phyloP scores from a whole-genome alignment of 2,329 filamentous ascomycete genomes.

The Hortaea sp. region DNA sequence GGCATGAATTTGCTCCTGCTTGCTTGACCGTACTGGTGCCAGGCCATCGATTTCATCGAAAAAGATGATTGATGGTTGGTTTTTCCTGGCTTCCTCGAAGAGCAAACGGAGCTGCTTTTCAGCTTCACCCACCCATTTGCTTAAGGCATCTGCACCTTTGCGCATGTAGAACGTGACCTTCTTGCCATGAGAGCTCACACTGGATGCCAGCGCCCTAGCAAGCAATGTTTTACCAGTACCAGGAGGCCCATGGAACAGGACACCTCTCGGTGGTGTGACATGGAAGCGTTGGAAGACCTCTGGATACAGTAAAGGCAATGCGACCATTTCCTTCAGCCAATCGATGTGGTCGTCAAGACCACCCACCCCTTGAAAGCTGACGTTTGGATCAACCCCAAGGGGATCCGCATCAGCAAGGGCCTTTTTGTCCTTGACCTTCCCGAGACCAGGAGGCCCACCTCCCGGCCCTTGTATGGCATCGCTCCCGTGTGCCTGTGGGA shows the following conservation, averaged over 20 bases:
- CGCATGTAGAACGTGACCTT: slow-evolving; percentile 99
- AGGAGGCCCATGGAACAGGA: slow-evolving; percentile 91
- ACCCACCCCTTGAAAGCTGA: slow-evolving; percentile 90
- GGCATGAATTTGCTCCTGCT: slow-evolving; percentile 96
- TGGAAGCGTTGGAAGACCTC: slow-evolving; percentile 88
- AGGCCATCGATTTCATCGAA: slow-evolving; percentile 98
- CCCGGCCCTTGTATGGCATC: slow-evolving; percentile 47
- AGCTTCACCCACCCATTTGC: slow-evolving; percentile 98
- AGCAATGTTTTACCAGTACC: slow-evolving; percentile 98
- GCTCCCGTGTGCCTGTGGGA: slow-evolving; percentile 48
- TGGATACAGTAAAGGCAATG: slow-evolving; percentile 84
- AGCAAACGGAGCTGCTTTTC: slow-evolving; percentile 87
- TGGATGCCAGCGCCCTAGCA: slow-evolving; percentile 83
- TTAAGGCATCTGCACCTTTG: slow-evolving; percentile 92
- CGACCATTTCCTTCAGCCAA: slow-evolving; percentile 97
- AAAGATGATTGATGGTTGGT: slow-evolving; percentile 97
- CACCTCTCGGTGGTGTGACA: slow-evolving; percentile 86
- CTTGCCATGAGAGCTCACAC: slow-evolving; percentile 74
- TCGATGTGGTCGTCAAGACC: slow-evolving; percentile 90
- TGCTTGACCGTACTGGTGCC: slow-evolving; percentile 90
- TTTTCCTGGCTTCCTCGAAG: slow-evolving; percentile 92
- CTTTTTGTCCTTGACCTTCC: slow-evolving; percentile 88
- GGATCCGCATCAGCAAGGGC: slow-evolving; percentile 89
- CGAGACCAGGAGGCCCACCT: slow-evolving; percentile 64
- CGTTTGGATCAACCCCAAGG: slow-evolving; percentile 80